Conservation (phyloP, 1,284 basidiomycete genomes). For the Rhodotorula sp. region DNA sequence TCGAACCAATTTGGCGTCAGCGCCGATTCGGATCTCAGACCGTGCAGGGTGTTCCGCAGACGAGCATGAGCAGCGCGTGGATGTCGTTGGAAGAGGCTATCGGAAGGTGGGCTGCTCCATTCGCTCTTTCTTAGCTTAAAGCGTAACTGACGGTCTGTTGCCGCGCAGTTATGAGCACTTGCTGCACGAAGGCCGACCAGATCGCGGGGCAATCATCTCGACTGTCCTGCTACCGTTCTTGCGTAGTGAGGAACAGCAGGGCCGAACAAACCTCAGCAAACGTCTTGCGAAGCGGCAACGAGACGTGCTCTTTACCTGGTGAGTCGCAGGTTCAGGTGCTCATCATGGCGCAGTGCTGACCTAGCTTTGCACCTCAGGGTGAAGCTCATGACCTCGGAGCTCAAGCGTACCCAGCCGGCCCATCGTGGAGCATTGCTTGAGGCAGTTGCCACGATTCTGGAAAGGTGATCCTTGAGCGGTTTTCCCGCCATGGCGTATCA, state of each 20-base stretch:
- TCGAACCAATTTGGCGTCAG: not conserved
- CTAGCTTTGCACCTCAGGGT: slow-evolving; percentile 11
- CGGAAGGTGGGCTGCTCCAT: slow-evolving; percentile 8
- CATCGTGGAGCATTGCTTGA: slow-evolving; percentile 55
- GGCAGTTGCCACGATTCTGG: slow-evolving; percentile 52
- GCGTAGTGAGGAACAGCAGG: slow-evolving; percentile 32
- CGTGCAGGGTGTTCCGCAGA: not conserved
- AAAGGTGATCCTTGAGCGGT: slow-evolving; percentile 47
- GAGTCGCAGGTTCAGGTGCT: not conserved
- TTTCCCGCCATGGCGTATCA: not conserved
- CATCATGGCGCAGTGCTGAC: not conserved
- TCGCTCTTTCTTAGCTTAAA: not conserved
- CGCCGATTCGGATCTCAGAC: not conserved
- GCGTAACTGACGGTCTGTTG: fast-evolving
- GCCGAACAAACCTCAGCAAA: slow-evolving; percentile 5
- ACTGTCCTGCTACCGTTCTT: slow-evolving; percentile 33
- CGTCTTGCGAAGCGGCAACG: slow-evolving; percentile 32
- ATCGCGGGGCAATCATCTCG: slow-evolving; percentile 24
- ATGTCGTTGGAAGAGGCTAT: slow-evolving; percentile 29
- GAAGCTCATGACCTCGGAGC: slow-evolving; percentile 29
- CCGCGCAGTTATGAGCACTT: slow-evolving; percentile 17
- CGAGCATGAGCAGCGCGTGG: slow-evolving; percentile 32
- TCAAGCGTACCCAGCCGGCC: slow-evolving; percentile 45
- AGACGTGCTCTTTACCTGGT: slow-evolving; percentile 41
- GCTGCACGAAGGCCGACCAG: slow-evolving; percentile 10